These are phyloP conservation scores for Aspergillus unguis DNA, from an alignment of 2,329 filamentous ascomycete species.

Conservation along the genomic window DNA sequence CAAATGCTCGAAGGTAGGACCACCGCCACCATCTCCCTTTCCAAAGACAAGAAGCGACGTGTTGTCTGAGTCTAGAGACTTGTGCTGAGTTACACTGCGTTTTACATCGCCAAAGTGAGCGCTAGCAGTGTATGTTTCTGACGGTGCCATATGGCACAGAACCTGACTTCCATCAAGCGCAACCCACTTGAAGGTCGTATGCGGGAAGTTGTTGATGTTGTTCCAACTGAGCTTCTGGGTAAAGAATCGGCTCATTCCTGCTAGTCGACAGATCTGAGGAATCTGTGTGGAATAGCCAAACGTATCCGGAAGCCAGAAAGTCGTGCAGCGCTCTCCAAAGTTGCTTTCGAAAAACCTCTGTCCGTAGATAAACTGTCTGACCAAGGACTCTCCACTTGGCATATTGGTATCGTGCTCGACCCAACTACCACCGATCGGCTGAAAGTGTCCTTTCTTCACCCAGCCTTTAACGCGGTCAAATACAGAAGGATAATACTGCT, in stretches of 20 bases:
- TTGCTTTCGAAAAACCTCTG: constrained; percentile 92
- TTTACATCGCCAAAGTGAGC: constrained; percentile 93
- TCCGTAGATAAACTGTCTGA: constrained; percentile 91
- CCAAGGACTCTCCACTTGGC: constrained; percentile 89
- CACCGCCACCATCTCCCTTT: constrained; percentile 93
- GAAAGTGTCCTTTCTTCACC: constrained; percentile 85
- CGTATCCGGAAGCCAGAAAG: constrained; percentile 97
- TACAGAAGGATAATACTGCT: constrained; percentile 79
- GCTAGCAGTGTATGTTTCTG: constrained; percentile 91
- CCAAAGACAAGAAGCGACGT: constrained; percentile 91
- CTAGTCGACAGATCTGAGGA: constrained; percentile 85
- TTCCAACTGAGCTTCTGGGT: constrained; percentile 99
- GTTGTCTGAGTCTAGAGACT: constrained; percentile 89
- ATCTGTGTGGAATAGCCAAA: constrained; percentile 97
- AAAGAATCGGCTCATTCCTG: constrained; percentile 95
- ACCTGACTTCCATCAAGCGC: constrained; percentile 93
- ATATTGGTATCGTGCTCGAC: constrained; percentile 98
- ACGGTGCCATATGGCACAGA: constrained; percentile 93
- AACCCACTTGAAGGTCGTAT: constrained; percentile 99
- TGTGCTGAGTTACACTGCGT: constrained; percentile 86
- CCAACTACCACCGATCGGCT: constrained; percentile 96
- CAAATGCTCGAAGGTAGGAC: constrained; percentile 87
- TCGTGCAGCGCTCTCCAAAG: constrained; percentile 82
- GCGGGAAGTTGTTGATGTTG: constrained; percentile 98
- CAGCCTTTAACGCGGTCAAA: constrained; percentile 89